Evolutionary conservation across 305 asterid genomes (phyloP), one percentile per base, ranked within the genome.

Genomic region (Stenogyne calaminthoides): DNA sequence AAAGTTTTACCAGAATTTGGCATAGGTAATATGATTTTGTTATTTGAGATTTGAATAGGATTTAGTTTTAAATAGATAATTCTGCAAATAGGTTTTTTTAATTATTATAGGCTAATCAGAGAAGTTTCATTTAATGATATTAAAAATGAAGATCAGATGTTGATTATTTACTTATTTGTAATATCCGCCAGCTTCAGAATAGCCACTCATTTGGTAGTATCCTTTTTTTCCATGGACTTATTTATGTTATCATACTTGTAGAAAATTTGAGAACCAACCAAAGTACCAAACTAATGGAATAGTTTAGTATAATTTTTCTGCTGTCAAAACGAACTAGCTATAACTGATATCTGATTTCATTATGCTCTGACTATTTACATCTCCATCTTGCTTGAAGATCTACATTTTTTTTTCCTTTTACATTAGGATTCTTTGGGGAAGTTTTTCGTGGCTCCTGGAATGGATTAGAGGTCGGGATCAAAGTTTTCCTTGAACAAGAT

Each of bases 391-490:
- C 39, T 76, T 67, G 15, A 69, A 72, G 51, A 37, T 34, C 22
- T 34, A 68, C 19, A 36, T 51, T 19, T 61, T 58, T n/a, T n/a
- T 46, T 64, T 54, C 56, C 63, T 52, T 56, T 71, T 60, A 64
- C 52, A 62, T 46, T 72, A 95, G 99, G 99, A 70, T 95, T 95
- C 83, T 95, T 92, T 81, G 98, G 99, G 64, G 99, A 95, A 86
- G 98, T 95, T 81, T 95, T 95, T 63, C 96, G 98, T 73, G 99
- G 99, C 72, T 80, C 80, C 64, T 95, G 99, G 99, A 92, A 92
- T 73, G 99, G 99, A 49, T 81, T 94, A 75, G 96, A 90, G 71
- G 96, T 95, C 52, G 98, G 88, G 29, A 84, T 95, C 84, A 95
- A 95, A 85, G 92, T 92, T 76, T 92, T 92, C 76, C 81, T 92